A percentile compares a stretch with the other conserved stretches of the same genome.
Conservation (phyloP, 257 asterid genomes). For the Solanum gracilifrons region DNA sequence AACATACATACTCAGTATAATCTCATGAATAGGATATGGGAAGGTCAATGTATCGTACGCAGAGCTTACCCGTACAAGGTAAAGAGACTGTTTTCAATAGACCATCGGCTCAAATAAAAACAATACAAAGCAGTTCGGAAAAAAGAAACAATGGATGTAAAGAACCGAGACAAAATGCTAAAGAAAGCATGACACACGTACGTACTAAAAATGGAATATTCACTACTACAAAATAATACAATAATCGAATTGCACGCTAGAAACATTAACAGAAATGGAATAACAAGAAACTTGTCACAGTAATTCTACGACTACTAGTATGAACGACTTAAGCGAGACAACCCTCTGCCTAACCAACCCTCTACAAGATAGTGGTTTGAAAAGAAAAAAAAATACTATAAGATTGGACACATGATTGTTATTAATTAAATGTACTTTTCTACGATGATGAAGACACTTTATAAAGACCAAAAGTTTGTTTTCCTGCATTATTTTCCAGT, state of each 20-base stretch:
- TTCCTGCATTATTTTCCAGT: neutral
- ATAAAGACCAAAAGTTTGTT: neutral
- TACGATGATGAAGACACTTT: neutral
- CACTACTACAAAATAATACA: too few relatives aligned
- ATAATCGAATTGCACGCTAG: neutral
- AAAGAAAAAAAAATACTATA: neutral
- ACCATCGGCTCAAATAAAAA: neutral
- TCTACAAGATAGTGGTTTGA: neutral
- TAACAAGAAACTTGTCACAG: neutral
- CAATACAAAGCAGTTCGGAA: neutral
- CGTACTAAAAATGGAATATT: too few relatives aligned
- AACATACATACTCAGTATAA: neutral
- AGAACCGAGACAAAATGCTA: neutral
- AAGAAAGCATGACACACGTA: neutral
- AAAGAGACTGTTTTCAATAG: neutral
- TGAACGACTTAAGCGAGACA: neutral
- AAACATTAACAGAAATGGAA: too few relatives aligned
- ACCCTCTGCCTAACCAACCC: neutral
- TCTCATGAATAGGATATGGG: fast-evolving
- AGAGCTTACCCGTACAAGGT: neutral
- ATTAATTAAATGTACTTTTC: neutral
- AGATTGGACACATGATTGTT: neutral
- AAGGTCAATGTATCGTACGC: fast-evolving
- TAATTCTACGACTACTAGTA: neutral
- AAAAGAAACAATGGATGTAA: neutral